Base-by-base conservation (phyloP, 257 asterid genomes). In the Craterostigma plantagineum region DNA sequence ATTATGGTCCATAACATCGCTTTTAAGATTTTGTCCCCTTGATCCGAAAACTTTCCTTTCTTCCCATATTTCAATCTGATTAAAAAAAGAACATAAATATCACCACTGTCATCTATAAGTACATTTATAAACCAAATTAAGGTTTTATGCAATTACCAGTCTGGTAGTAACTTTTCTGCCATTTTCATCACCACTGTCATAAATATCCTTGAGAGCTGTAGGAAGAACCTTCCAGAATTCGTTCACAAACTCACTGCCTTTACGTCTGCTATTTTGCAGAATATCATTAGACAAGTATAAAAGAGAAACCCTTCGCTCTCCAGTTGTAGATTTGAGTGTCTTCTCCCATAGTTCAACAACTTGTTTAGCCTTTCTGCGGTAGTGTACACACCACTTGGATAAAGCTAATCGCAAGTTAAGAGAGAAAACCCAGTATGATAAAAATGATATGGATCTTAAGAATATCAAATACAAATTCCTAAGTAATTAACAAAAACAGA, bases 161-260 rank as follows among this genome's bases (percentile, higher is more conserved):
- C 95, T 77, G 53, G 68, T 69, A 48, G 92, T 81, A 46, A 60
- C 99, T 71, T 90, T 77, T 77, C 63, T 79, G 67, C 75, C 74
- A 54, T 53, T 60, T 40, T 67, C 92, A 49, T 69, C 64, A 52
- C 84, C 83, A 47, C 65, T 66, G 30, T 68, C 90, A 67, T 54
- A 62, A 37, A 65, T 81, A 53, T 41, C 53, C 73, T 83, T 90
- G 52, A 90, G 73, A 45, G 79, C 66, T 16, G 67, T 52, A 7
- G 95, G 95, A 48, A 90, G 91, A 66, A 76, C 83, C 72, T 83
- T 90, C 99, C 93, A 90, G 60, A 76, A 90, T 57, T 90, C 99
- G 59, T 77, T 90, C 53, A 90, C 94, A 65, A 70, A 90, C 59
- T 90, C 99, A 50, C 78, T 83, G 49, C 99, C 99, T 58, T 69